Conservation (phyloP, 2,329 filamentous ascomycete species). For the Cephalotrichum gorgonifer region DNA sequence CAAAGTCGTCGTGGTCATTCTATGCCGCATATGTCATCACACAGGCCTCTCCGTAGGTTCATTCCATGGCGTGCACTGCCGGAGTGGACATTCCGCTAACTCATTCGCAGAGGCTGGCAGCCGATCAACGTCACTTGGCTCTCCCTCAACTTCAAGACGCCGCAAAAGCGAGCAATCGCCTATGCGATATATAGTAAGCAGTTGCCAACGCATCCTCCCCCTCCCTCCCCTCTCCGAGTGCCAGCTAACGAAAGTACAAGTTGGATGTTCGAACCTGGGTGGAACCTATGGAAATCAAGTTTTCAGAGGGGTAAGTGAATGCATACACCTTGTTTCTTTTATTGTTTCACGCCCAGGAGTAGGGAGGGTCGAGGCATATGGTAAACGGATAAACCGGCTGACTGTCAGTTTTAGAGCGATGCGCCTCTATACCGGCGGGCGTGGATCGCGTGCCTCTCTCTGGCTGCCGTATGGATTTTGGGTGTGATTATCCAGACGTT, state of each 20-base stretch:
- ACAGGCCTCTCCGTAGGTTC: slow-evolving; percentile 1
- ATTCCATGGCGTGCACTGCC: background rate
- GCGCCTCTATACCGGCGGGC: background rate
- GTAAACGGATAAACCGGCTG: too few species aligned
- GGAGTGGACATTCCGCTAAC: background rate
- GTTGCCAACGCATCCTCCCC: background rate
- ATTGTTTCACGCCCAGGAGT: too few species aligned
- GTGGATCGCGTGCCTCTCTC: background rate
- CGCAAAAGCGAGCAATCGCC: background rate
- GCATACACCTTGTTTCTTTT: background rate
- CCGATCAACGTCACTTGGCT: slow-evolving; percentile 2
- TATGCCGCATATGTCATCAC: background rate
- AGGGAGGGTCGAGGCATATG: too few species aligned
- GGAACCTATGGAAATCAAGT: slow-evolving; percentile 1
- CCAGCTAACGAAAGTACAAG: background rate
- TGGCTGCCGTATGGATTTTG: background rate
- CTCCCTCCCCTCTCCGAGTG: background rate
- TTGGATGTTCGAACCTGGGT: background rate
- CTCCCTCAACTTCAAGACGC: slow-evolving; percentile 1
- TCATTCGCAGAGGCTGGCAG: background rate
- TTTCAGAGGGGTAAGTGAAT: background rate
- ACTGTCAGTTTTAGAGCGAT: background rate
- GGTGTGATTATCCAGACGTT: background rate
- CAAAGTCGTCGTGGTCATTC: slow-evolving; percentile 1
- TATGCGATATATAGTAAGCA: slow-evolving; percentile 1